These are phyloP conservation scores for Ochromonas danica DNA, from an alignment of 108 stramenopile genomes.

Conservation along the genomic window DNA sequence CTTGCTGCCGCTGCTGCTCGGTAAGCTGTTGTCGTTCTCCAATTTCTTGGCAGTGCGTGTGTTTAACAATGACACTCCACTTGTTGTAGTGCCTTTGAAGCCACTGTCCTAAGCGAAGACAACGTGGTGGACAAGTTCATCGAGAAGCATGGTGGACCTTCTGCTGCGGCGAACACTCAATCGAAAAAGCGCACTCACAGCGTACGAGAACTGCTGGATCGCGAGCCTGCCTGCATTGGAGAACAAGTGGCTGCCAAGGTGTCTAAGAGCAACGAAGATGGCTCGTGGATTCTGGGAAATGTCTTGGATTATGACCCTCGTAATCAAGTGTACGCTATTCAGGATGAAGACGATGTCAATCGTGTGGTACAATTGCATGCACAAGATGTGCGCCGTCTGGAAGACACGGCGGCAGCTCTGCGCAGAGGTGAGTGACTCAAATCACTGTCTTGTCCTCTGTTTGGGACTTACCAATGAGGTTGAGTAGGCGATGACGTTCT, in stretches of 20 bases:
- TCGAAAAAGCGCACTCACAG: not conserved
- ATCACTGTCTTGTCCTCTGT: too few relatives aligned
- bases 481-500: slow-evolving; percentile 78
- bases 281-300: slow-evolving; percentile 30
- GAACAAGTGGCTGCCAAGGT: slow-evolving; percentile 34
- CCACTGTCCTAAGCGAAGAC: not conserved
- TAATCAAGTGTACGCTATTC: not conserved
- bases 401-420: slow-evolving; percentile 12
- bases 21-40: not conserved
- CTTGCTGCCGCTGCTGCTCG: not conserved
- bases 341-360: slow-evolving; percentile 33
- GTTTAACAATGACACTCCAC: not conserved
- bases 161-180: not conserved
- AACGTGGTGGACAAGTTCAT: not conserved
- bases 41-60: not conserved
- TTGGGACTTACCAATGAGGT: too few relatives aligned
- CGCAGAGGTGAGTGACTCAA: too few relatives aligned
- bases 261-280: not conserved
- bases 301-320: slow-evolving; percentile 25
- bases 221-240: not conserved
- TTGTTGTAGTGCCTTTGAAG: slow-evolving; percentile 10
- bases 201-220: slow-evolving; percentile 1
- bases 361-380: not conserved
- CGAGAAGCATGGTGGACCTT: not conserved
- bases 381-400: not conserved